Conservation (phyloP, 495 filamentous ascomycete species). For the Daldinia childiae region DNA sequence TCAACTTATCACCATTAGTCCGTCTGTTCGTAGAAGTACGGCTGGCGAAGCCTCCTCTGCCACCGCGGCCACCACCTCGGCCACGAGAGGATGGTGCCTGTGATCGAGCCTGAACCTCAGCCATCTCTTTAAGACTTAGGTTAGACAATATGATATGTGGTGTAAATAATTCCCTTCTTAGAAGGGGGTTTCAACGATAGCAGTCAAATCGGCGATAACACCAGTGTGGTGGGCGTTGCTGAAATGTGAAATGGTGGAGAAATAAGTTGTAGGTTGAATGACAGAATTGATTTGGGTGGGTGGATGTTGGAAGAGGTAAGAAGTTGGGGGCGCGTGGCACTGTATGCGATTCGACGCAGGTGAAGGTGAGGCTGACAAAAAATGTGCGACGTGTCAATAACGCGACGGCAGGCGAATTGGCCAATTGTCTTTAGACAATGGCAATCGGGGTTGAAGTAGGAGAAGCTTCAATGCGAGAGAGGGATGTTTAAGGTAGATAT, state of each 20-base stretch:
- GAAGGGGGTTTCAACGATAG: conserved; percentile 52
- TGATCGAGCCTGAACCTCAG: conserved; percentile 87
- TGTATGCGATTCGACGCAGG: conserved; percentile 15
- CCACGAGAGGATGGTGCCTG: conserved; percentile 68
- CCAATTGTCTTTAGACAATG: conserved; percentile 48
- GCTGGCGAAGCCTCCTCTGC: conserved; percentile 79
- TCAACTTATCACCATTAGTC: conserved; percentile 73
- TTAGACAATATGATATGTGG: conserved; percentile 45
- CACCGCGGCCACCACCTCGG: conserved; percentile 82
- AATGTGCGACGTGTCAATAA: conserved; percentile 34
- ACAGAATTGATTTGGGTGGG: conserved; percentile 43
- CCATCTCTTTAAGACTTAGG: conserved; percentile 70
- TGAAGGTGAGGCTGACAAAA: conserved; percentile 23
- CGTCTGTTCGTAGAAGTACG: conserved; percentile 69
- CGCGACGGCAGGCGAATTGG: conserved; percentile 38
- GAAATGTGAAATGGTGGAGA: conserved; percentile 32
- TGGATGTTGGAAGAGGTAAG: conserved; percentile 19
- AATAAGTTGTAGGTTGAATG: conserved; percentile 31
- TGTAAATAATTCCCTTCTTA: conserved; percentile 57
- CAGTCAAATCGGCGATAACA: conserved; percentile 46
- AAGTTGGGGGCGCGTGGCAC: conserved; percentile 30
- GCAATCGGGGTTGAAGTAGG: conserved; percentile 31
- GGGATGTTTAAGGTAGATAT: conserved; percentile 15
- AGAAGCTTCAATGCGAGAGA: conserved; percentile 34
- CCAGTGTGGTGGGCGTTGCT: conserved; percentile 44